phyloP scores from a whole-genome alignment of 306 rosid species.

The Bauhinia variegata region DNA sequence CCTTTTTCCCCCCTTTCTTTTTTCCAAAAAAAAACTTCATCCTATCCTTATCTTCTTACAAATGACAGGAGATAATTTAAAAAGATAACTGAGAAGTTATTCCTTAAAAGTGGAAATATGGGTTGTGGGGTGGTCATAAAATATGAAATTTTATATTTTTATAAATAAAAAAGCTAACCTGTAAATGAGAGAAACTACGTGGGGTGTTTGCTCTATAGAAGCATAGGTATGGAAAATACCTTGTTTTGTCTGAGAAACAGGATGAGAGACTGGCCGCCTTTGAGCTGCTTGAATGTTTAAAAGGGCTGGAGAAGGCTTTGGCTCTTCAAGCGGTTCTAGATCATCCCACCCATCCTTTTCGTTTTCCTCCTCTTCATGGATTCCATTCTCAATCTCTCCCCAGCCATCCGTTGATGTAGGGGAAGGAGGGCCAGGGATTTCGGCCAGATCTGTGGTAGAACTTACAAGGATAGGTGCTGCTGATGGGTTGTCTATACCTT shows the following conservation, averaged over 20 bases:
- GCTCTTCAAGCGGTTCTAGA: slow-evolving; percentile 85
- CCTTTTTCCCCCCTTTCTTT: too few species aligned
- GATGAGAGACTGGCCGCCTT: slow-evolving; percentile 79
- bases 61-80: too few species aligned
- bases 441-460: slow-evolving; percentile 70
- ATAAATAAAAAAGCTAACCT: too few species aligned
- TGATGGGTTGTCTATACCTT: slow-evolving; percentile 67
- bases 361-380: slow-evolving; percentile 60
- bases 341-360: slow-evolving; percentile 98
- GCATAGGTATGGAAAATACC: slow-evolving; percentile 39
- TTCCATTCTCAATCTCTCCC: slow-evolving; percentile 96
- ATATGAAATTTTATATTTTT: too few species aligned
- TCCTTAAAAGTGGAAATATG: too few species aligned
- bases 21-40: too few species aligned
- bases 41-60: too few species aligned
- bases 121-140: too few species aligned
- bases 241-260: slow-evolving; percentile 68
- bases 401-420: slow-evolving; percentile 98
- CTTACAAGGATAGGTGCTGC: slow-evolving; percentile 59
- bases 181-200: too few species aligned
- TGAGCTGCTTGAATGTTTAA: slow-evolving; percentile 95
- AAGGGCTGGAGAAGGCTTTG: slow-evolving; percentile 70
- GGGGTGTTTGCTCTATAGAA: too few species aligned
- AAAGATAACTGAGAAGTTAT: too few species aligned
- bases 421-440: slow-evolving; percentile 66